Percentiles rank a stretch among this genome's conserved stretches.
phyloP scores from a whole-genome alignment of 2,329 filamentous ascomycete genomes.

The Byssoonygena ceratinophila region DNA sequence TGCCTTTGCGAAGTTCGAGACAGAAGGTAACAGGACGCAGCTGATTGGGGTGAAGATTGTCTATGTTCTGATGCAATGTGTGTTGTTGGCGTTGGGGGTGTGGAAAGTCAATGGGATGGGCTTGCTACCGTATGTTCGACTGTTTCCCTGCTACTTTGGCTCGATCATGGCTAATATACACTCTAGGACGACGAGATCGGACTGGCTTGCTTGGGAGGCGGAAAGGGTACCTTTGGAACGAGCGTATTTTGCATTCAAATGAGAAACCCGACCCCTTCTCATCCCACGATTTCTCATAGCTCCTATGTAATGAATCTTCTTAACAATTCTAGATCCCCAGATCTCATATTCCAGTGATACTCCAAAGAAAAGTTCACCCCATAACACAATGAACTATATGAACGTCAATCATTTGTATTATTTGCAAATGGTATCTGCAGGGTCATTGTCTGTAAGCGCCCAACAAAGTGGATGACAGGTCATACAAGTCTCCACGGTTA shows the following conservation, averaged over 20 bases:
- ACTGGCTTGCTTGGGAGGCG: slow-evolving; percentile 94
- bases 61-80: slow-evolving; percentile 76
- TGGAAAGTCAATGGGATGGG: slow-evolving; percentile 99
- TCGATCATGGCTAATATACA: slow-evolving; percentile 19
- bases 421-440: no score
- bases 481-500: neutral
- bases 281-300: neutral
- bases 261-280: slow-evolving; percentile 10
- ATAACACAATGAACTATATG: no score
- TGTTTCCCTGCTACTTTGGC: neutral
- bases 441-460: neutral
- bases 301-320: neutral
- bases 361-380: no score
- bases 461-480: neutral
- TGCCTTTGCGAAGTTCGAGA: slow-evolving; percentile 86
- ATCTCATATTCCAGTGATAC: neutral
- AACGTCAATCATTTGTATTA: no score
- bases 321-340: neutral
- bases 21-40: slow-evolving; percentile 60
- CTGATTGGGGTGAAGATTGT: slow-evolving; percentile 75
- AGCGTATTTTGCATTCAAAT: slow-evolving; percentile 50
- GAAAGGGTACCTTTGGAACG: slow-evolving; percentile 58
- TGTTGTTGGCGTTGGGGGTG: slow-evolving; percentile 72
- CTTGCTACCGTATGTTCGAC: slow-evolving; percentile 62
- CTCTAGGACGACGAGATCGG: slow-evolving; percentile 75